These are phyloP conservation scores for Ogataea haglerorum DNA, from an alignment of 805 yeast species.

Conservation along the genomic window DNA sequence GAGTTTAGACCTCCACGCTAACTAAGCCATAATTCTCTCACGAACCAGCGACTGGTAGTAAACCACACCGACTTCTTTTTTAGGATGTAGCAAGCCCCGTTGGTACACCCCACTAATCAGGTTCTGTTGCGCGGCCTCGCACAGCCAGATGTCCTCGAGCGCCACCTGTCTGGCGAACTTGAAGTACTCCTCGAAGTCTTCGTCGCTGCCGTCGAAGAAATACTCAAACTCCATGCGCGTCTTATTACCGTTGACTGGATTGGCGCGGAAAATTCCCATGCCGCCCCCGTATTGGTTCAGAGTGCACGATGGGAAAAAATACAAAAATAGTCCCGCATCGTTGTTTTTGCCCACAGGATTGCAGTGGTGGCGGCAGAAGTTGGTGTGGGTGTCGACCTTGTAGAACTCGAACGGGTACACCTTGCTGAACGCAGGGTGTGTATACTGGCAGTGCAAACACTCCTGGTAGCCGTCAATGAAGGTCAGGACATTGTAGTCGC, in stretches of 20 bases:
- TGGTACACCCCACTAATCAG: slow-evolving; percentile 24
- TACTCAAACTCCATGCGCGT: slow-evolving; percentile 33
- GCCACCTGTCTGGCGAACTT: slow-evolving; percentile 34
- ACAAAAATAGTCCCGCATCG: slow-evolving; percentile 26
- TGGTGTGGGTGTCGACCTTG: slow-evolving; percentile 26
- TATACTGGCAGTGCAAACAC: slow-evolving; percentile 28
- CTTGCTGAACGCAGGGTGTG: slow-evolving; percentile 28
- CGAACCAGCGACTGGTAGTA: slow-evolving; percentile 20
- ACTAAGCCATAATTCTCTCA: slow-evolving; percentile 19
- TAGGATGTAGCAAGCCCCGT: slow-evolving; percentile 28
- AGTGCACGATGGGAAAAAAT: slow-evolving; percentile 30
- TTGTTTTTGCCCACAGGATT: slow-evolving; percentile 12
- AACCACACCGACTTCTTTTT: slow-evolving; percentile 27
- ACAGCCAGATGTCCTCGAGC: slow-evolving; percentile 29
- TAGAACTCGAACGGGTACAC: slow-evolving; percentile 29
- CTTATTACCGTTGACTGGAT: slow-evolving; percentile 27
- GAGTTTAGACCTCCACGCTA: too few relatives aligned
- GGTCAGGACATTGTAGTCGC: slow-evolving; percentile 25
- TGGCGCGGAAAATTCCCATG: slow-evolving; percentile 28
- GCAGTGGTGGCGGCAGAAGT: slow-evolving; percentile 29
- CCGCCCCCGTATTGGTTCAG: slow-evolving; percentile 31
- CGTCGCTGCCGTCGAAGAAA: slow-evolving; percentile 28
- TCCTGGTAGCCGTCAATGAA: slow-evolving; percentile 31
- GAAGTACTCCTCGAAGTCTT: slow-evolving; percentile 28
- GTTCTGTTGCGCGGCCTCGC: slow-evolving; percentile 31